Evolutionary conservation across 371 early-diverging fungal genomes (phyloP).

Genomic region (Chytridium lagenaria): DNA sequence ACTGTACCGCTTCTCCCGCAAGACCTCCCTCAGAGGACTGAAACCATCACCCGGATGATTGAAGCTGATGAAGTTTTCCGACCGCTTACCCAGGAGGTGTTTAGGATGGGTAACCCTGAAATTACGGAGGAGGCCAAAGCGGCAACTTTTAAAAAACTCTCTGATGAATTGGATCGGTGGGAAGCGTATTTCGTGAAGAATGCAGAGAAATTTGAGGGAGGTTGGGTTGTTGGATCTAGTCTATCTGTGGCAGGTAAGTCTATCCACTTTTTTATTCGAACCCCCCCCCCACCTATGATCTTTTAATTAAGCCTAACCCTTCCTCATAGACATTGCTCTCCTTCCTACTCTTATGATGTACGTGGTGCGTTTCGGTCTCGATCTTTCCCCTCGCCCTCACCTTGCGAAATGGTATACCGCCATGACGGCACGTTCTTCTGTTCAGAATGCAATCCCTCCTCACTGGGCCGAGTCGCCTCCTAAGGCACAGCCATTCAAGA

Average conservation of each 20-base stretch:
- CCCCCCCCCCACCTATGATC: neutral
- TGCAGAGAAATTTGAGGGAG: neutral
- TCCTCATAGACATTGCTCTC: neutral
- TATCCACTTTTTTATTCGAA: neutral
- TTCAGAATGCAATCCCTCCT: constrained; percentile 2
- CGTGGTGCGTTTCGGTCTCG: constrained; percentile 2
- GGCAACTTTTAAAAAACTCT: neutral
- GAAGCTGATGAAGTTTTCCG: constrained; percentile 13
- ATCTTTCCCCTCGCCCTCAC: neutral
- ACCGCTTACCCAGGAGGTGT: neutral
- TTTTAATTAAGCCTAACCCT: neutral
- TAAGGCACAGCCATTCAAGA: neutral
- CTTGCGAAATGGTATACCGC: neutral
- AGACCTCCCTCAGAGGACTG: neutral
- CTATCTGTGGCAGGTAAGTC: constrained; percentile 6
- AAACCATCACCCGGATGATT: constrained; percentile 6
- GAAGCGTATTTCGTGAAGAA: constrained; percentile 5
- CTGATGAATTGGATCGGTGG: constrained; percentile 9
- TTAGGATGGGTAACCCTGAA: neutral
- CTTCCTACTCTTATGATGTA: neutral
- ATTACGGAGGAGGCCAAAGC: neutral
- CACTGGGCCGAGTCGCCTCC: constrained; percentile 18
- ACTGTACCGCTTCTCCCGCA: neutral
- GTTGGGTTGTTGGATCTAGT: neutral
- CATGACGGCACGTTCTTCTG: neutral